Evolutionary conservation across 305 asterid species (phyloP).

Genomic region (Coffea humblotiana): DNA sequence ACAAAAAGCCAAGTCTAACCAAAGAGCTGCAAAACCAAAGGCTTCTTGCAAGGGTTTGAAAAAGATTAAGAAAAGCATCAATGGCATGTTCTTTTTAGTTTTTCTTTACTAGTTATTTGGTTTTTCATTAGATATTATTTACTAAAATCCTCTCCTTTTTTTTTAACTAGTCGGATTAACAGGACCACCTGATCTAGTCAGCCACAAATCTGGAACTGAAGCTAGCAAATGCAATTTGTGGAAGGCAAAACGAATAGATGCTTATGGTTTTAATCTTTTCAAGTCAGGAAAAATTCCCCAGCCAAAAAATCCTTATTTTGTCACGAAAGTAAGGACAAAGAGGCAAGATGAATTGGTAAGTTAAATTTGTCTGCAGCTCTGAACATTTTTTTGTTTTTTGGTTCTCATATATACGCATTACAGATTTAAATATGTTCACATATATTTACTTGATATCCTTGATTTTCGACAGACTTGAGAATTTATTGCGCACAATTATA

Average conservation of each 20-base stretch:
- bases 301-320: slow-evolving; percentile 41
- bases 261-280: slow-evolving; percentile 37
- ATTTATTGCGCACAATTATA: too few relatives aligned
- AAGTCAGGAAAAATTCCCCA: slow-evolving; percentile 15
- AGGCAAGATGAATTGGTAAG: slow-evolving; percentile 18
- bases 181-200: background rate
- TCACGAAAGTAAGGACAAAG: slow-evolving; percentile 17
- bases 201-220: background rate
- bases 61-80: background rate
- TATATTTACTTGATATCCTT: too few relatives aligned
- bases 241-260: background rate
- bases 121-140: background rate
- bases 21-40: background rate
- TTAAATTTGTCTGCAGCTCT: background rate
- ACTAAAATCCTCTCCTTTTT: background rate
- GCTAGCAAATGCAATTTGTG: background rate
- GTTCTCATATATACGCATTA: too few relatives aligned
- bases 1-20: background rate
- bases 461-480: too few relatives aligned
- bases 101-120: background rate
- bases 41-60: background rate
- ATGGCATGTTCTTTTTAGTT: background rate
- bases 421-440: too few relatives aligned
- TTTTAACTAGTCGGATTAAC: background rate
- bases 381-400: too few relatives aligned